Evolutionary conservation across 345 rosid genomes (phyloP).

Genomic region (Eucalyptus decipiens): DNA sequence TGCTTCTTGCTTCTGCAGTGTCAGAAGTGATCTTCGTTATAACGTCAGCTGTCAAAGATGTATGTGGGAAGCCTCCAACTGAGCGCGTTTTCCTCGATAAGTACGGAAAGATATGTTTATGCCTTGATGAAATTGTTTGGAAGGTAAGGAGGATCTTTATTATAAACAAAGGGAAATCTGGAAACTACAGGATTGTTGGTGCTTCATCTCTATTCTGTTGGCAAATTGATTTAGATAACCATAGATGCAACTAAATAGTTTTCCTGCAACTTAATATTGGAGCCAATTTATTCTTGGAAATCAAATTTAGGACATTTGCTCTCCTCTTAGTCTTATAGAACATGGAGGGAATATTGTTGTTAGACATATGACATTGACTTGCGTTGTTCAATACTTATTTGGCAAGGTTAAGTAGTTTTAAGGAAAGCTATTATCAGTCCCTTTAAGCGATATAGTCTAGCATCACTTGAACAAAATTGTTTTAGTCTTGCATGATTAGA

Average conservation of each 20-base stretch:
- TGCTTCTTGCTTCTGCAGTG: slow-evolving; percentile 24
- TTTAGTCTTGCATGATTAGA: neutral
- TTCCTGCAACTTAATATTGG: neutral
- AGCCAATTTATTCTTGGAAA: neutral
- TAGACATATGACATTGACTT: neutral
- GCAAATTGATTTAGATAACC: neutral
- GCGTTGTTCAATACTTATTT: neutral
- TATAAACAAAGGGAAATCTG: neutral
- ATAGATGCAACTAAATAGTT: neutral
- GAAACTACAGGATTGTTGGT: neutral
- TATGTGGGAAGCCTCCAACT: slow-evolving; percentile 91
- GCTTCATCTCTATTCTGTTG: neutral
- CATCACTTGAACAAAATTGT: neutral
- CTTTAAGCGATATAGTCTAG: neutral
- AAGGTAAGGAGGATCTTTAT: slow-evolving; percentile 25
- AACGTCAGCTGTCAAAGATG: slow-evolving; percentile 80
- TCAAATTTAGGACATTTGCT: neutral
- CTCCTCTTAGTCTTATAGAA: neutral
- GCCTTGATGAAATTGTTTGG: slow-evolving; percentile 96
- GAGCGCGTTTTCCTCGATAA: slow-evolving; percentile 92
- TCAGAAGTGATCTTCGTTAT: slow-evolving; percentile 84
- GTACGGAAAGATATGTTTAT: slow-evolving; percentile 87
- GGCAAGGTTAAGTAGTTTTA: neutral
- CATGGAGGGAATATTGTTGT: neutral
- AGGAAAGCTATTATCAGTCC: neutral